Percentiles rank a stretch among this genome's conserved stretches.
phyloP scores from a whole-genome alignment of 148 eudicot genomes.

The Fagopyrum homotropicum region DNA sequence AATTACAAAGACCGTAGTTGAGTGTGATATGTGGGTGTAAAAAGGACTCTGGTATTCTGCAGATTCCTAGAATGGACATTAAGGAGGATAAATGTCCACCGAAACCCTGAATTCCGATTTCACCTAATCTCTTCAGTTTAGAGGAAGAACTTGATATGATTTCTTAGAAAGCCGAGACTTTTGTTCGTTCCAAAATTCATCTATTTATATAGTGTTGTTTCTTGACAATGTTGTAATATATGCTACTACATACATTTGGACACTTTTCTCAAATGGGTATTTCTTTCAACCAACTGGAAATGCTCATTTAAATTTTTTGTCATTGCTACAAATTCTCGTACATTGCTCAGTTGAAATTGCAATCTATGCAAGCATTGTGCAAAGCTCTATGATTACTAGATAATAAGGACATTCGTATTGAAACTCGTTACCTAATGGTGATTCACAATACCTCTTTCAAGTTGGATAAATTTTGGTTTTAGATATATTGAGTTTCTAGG shows the following conservation, averaged over 20 bases:
- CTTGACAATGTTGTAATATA: constrained; percentile 1
- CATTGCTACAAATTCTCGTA: not conserved
- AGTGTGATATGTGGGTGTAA: not conserved
- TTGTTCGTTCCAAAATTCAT: not conserved
- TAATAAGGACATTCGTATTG: not conserved
- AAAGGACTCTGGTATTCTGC: not conserved
- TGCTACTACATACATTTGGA: not conserved
- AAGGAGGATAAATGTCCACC: not conserved
- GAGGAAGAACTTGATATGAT: not conserved
- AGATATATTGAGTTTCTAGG: no score
- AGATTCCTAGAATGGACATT: not conserved
- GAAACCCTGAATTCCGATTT: not conserved
- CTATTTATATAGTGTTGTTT: not conserved
- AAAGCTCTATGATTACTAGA: not conserved
- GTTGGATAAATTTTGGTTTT: no score
- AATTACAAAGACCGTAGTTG: not conserved
- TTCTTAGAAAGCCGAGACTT: not conserved
- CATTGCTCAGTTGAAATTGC: not conserved
- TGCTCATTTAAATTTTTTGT: not conserved
- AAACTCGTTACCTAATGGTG: not conserved
- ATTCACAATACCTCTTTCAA: not conserved
- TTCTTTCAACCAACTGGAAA: not conserved
- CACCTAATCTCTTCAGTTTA: not conserved
- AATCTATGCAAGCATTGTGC: not conserved
- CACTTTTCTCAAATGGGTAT: not conserved